Percentiles rank a stretch among this genome's conserved stretches.
Evolutionary conservation across 2,329 filamentous ascomycete genomes (phyloP).

Genomic region (Xylaria sp.): DNA sequence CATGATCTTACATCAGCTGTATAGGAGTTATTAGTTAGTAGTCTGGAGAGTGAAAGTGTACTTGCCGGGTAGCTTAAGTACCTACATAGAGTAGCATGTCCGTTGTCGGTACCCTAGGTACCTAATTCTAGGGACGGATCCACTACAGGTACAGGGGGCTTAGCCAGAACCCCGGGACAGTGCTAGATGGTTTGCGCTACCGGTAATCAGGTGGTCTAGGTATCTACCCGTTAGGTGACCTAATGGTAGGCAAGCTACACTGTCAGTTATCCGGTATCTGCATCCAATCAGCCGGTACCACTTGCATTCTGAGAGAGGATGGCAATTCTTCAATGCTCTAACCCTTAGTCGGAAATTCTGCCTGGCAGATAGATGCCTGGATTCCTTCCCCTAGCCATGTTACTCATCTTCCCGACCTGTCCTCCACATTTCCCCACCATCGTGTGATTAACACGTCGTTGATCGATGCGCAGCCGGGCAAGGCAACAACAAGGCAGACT

Average conservation of each 20-base stretch:
- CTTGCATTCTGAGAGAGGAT: not conserved
- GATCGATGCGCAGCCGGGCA: not conserved
- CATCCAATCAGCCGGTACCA: slow-evolving; percentile 15
- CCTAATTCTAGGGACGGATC: not conserved
- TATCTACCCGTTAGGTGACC: not conserved
- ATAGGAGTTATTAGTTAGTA: too few relatives aligned
- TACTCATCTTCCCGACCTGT: not conserved
- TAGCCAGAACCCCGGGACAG: not conserved
- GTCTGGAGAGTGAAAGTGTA: too few relatives aligned
- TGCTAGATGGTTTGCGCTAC: too few relatives aligned
- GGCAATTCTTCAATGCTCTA: not conserved
- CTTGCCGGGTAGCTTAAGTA: too few relatives aligned
- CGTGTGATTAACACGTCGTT: slow-evolving; percentile 15
- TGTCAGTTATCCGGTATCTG: not conserved
- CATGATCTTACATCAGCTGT: too few relatives aligned
- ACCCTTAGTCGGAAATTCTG: not conserved
- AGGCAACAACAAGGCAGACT: not conserved
- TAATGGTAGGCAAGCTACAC: too few relatives aligned
- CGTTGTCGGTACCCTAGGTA: not conserved
- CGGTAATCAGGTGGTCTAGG: not conserved
- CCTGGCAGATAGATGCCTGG: not conserved
- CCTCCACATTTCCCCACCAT: slow-evolving; percentile 10
- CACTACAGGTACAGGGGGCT: not conserved
- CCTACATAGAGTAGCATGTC: not conserved
- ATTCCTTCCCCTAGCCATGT: not conserved